Base-by-base conservation (phyloP, 2,329 filamentous ascomycete species). In the Fusarium marasasianum region DNA sequence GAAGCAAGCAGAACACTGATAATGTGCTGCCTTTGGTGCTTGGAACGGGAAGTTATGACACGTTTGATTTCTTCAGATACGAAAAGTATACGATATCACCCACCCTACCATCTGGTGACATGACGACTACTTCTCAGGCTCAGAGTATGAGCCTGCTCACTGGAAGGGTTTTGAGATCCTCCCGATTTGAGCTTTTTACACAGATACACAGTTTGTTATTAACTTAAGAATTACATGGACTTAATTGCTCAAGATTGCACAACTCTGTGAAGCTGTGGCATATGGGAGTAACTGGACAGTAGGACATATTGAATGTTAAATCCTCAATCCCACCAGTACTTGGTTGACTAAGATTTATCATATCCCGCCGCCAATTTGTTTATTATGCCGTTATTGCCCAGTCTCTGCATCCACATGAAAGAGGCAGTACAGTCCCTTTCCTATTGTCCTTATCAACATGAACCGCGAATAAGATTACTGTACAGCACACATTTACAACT, bases 31-130 rank as follows among this genome's bases (percentile, higher is more conserved):
- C 75, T 74, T 71, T 63, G 50, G 62, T 69, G 45, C 53, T 69
- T 60, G 44, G 44, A 57, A 41, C 53, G 53, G 41, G 59, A 66
- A 59, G 50, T 66, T 65, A 69, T 38, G 61, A 60, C 37, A 54
- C 40, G 59, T 59, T 74, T 65, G 54, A 60, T 62, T 73, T 71
- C 64, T 61, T 72, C 44, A 73, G 62, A 71, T 68, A 63, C 61
- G 59, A 74, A 74, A 64, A 71, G 71, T 59, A 73, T 62, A 64
- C 62, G 71, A 73, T 73, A 73, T 63, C 71, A 72, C 45, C 45
- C 66, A 59, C 55, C 43, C 54, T 51, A 57, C 44, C 53, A 43
- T 55, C 24, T 57, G 45, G 58, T 55, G 54, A 40, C 57, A 33
- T 50, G 62, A 54, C 59, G 41, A 63, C 51, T 63, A 60, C 62